These are phyloP conservation scores for Fusarium agapanthi DNA, from an alignment of 2,329 filamentous ascomycete genomes.

Conservation along the genomic window DNA sequence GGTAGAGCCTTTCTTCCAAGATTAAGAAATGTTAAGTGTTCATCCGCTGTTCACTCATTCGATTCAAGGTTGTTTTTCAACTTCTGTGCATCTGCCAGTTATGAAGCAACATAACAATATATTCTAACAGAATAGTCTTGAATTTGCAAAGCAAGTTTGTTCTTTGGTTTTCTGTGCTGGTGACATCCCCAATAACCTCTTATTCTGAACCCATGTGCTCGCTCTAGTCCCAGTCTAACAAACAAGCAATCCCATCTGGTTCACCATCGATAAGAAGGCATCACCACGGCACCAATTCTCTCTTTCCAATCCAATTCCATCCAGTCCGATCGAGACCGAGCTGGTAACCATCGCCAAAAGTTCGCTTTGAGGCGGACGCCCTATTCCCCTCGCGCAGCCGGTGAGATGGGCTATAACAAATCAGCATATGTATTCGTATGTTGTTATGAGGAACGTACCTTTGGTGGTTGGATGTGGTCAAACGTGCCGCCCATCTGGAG, in stretches of 20 bases:
- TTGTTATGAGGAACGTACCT: slow-evolving; percentile 41
- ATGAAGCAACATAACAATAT: not conserved
- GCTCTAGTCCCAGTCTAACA: not conserved
- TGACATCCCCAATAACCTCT: not conserved
- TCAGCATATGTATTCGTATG: not conserved
- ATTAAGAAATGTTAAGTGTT: no score
- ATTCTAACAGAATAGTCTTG: not conserved
- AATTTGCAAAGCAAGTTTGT: not conserved
- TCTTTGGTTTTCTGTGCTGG: not conserved
- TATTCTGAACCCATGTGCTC: not conserved
- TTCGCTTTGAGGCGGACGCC: slow-evolving; percentile 44
- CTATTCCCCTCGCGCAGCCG: slow-evolving; percentile 55
- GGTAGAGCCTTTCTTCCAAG: not conserved
- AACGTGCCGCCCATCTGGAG: slow-evolving; percentile 57
- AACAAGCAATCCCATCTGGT: not conserved
- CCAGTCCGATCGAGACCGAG: slow-evolving; percentile 13
- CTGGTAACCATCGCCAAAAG: slow-evolving; percentile 47
- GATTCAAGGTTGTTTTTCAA: not conserved
- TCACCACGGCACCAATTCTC: not conserved
- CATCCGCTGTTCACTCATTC: not conserved
- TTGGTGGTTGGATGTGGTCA: slow-evolving; percentile 58
- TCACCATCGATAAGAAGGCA: slow-evolving; percentile 11
- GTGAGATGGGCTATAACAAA: slow-evolving; percentile 50
- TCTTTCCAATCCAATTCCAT: slow-evolving; percentile 14
- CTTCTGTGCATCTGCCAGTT: not conserved